A percentile compares a stretch with the other conserved stretches of the same genome.
phyloP scores from a whole-genome alignment of 2,329 filamentous ascomycete species.

The Beauveria medogensis region DNA sequence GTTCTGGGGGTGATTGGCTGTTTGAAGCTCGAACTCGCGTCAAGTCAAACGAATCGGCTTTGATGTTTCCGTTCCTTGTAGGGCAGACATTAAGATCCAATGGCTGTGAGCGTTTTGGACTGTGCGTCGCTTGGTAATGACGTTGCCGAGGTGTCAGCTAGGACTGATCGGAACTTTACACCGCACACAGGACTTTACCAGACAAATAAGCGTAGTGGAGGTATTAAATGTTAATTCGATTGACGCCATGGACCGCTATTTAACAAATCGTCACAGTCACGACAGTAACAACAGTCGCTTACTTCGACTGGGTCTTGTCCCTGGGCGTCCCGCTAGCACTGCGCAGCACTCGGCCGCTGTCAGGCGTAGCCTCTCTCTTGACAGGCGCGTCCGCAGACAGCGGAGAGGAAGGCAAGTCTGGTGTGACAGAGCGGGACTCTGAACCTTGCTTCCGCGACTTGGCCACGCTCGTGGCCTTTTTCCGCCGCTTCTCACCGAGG shows the following conservation, averaged over 20 bases:
- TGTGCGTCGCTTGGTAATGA: neutral
- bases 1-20: neutral
- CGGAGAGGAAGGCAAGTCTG: slow-evolving; percentile 47
- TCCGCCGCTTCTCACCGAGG: slow-evolving; percentile 42
- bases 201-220: neutral
- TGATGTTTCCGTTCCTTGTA: too few relatives aligned
- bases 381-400: slow-evolving; percentile 40
- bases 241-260: neutral
- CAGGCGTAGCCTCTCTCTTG: slow-evolving; percentile 16
- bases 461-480: slow-evolving; percentile 38
- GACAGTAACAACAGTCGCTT: neutral
- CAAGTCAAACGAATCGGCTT: neutral
- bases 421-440: slow-evolving; percentile 46
- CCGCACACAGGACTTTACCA: neutral
- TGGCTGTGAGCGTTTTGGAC: too few relatives aligned
- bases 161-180: neutral
- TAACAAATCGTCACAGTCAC: neutral
- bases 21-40: neutral
- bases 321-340: slow-evolving; percentile 6
- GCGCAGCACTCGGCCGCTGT: slow-evolving; percentile 15
- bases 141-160: neutral
- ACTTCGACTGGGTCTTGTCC: neutral
- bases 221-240: neutral
- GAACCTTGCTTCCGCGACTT: slow-evolving; percentile 35
- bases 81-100: too few relatives aligned